Evolutionary conservation across 2,329 filamentous ascomycete genomes (phyloP).

Genomic region (Sarocladium strictum): DNA sequence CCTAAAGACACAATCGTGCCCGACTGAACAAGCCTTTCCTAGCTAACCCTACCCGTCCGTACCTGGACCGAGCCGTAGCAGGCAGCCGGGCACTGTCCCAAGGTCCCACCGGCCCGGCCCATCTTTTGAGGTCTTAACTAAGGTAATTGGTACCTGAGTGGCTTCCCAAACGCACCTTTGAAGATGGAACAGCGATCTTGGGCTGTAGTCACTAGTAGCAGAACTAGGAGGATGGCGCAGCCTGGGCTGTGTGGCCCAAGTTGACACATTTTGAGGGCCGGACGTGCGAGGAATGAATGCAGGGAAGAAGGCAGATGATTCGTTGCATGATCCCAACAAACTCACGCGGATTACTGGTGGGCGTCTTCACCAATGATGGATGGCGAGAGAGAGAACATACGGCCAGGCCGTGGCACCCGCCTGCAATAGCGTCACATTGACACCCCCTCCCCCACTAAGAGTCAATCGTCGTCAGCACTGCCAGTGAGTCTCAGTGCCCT

Average conservation of each 20-base stretch:
- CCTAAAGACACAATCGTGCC: background rate
- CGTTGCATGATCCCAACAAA: constrained; percentile 1
- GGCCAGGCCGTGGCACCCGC: background rate
- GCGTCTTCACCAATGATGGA: no score
- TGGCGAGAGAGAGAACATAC: background rate
- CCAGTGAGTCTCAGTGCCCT: background rate
- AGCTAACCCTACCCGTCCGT: background rate
- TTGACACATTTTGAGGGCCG: background rate
- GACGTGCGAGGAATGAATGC: background rate
- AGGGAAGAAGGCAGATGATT: background rate
- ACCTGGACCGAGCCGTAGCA: constrained; percentile 5
- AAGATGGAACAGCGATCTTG: background rate
- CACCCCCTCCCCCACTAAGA: background rate
- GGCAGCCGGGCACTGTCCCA: background rate
- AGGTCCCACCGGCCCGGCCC: no score
- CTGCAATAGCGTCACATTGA: background rate
- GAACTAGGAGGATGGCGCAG: background rate
- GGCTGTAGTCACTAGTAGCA: background rate
- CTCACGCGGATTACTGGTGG: background rate
- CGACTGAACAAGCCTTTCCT: constrained; percentile 5
- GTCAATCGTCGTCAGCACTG: background rate
- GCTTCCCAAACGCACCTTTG: no score
- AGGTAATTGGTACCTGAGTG: no score
- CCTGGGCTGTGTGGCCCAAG: constrained; percentile 4
- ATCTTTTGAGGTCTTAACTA: no score